Percentiles rank a stretch among this genome's conserved stretches.
Evolutionary conservation across 2,329 filamentous ascomycete species (phyloP).

Genomic region (Pseudogymnoascus sp.): DNA sequence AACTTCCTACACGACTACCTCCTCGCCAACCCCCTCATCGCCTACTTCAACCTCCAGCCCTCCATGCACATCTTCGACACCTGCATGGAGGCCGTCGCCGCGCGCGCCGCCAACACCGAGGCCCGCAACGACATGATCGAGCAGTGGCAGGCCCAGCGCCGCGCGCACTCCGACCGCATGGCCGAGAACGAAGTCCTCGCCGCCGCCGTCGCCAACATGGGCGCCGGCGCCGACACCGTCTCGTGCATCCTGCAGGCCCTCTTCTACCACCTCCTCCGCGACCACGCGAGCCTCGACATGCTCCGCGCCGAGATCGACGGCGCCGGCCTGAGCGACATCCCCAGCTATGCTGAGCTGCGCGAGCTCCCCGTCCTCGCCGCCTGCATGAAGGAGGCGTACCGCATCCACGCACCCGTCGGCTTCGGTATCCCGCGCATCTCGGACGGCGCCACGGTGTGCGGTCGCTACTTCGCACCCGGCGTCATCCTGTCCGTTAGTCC

Average conservation of each 20-base stretch:
- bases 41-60: constrained; percentile 29
- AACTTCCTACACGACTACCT: constrained; percentile 30
- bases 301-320: constrained; percentile 23
- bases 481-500: constrained; percentile 29
- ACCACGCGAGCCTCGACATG: constrained; percentile 21
- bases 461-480: constrained; percentile 26
- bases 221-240: constrained; percentile 33
- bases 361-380: constrained; percentile 31
- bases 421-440: constrained; percentile 24
- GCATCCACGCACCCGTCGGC: constrained; percentile 28
- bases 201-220: constrained; percentile 30
- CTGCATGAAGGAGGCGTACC: constrained; percentile 33
- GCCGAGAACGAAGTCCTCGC: constrained; percentile 29
- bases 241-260: constrained; percentile 30
- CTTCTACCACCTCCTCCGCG: constrained; percentile 30
- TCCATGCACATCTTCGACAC: constrained; percentile 33
- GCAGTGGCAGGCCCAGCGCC: constrained; percentile 29
- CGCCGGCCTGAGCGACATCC: constrained; percentile 16
- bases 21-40: constrained; percentile 32
- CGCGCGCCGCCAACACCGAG: constrained; percentile 27
- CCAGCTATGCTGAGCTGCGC: constrained; percentile 24
- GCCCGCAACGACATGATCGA: constrained; percentile 31
- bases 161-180: constrained; percentile 29
- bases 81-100: constrained; percentile 26
- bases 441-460: constrained; percentile 28